Base-by-base conservation (phyloP, 371 early-diverging fungal species). In the Furculomyces boomerangus region DNA sequence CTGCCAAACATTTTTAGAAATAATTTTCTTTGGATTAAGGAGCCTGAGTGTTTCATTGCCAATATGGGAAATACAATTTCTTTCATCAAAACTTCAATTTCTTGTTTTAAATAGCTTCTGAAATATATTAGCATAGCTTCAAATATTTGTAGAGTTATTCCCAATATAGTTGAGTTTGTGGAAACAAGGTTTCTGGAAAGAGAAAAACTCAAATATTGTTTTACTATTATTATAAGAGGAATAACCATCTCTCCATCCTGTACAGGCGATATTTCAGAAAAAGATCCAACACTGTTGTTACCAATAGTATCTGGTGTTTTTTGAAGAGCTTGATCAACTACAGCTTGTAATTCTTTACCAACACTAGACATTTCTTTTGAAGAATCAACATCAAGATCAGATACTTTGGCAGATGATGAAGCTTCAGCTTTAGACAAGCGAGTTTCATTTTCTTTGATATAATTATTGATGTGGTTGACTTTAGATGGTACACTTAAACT, bases 131-230 rank as follows among this genome's bases (percentile, higher is more conserved):
- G 65, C 0, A 84, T 74, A 46, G 74, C 74, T 67, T 81, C 88
- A 54, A 92, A 83, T 26, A 91, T 82, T 35, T 82, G 81, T 51
- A 90, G 72, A 5, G 83, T 77, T 49, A 83, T 73, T 39, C 90
- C 91, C 59, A 86, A 86, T 10, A 92, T 83, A 60, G 80, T 81
- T 0, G 84, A 78, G 30, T 84, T 79, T 1, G 79, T 65, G 30
- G 84, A 80, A 14, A 79, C 81, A 14, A 85, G 80, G 59, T 89
- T 92, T 30, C 86, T 66, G 31, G 78, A 80, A 20, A 92, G 64
- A 48, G 78, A 76, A n/a, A 89, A 69, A 57, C 86, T 84, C 7
- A 92, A 62, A 40, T 86, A 83, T 64, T 87, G 83, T 65, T 88
- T 88, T 25, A 86, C 77, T 32, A 86, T 84, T 5, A 83, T 75